Base-by-base conservation (phyloP, 2,329 filamentous ascomycete genomes). In the Macrophomina phaseolina region DNA sequence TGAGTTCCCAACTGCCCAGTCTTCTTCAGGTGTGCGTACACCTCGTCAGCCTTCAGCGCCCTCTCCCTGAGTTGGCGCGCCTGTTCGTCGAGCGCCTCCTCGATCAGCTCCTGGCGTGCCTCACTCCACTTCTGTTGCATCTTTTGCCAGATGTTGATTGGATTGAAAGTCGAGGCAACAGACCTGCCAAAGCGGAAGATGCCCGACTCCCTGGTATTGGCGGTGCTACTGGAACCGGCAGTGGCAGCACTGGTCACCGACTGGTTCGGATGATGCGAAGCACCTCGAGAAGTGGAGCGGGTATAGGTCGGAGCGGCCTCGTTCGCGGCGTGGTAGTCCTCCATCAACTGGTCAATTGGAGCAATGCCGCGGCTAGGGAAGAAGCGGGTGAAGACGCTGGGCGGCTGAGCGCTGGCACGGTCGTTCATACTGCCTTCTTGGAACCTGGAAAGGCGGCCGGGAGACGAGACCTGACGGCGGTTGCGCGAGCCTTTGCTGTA, bases 371-470 rank as follows among this genome's bases (percentile, higher is more conserved):
- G 73, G 42, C 11, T 34, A 9, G 72, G 71, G 45, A 76, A 70
- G 49, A 76, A 69, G 36, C 80, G 87, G 49, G 91, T 83, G 76
- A 91, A 93, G 48, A 87, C 84, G 52, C 86, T 83, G 0, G 91
- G 91, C 34, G 92, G 92, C 67, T 84, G 86, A 67, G 87, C 85
- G 73, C 91, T 94, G 38, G 87, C 83, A 70, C 91, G 89, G 78
- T 96, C 92, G 74, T 90, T 92, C 91, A 97, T 94, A 73, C 90
- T 94, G 48, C 91, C 93, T 79, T 97, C 93, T 45, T 86, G 78
- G 70, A 90, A 90, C 65, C 80, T 90, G 73, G 85, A 96, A 83
- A 79, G 88, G 76, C 81, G 87, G 82, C 71, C 79, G 3, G 68
- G 80, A 75, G 65, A 66, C 5, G 45, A 49, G 9, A 66, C 56